Evolutionary conservation across 140 eudicot species (phyloP).

Genomic region (Eryngium alpinum): DNA sequence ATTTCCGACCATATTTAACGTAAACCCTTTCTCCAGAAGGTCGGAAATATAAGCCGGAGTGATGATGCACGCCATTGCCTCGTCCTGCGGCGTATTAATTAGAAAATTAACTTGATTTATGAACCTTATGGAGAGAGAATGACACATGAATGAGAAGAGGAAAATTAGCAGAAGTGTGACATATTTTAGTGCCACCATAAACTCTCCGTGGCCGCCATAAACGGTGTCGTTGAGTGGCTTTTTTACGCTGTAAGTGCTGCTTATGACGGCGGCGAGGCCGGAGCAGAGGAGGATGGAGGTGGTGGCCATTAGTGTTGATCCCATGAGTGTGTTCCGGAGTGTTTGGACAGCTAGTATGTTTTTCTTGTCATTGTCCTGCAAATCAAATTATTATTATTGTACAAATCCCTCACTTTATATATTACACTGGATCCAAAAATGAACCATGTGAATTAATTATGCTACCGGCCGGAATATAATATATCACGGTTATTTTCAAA

Average conservation of each 20-base stretch:
- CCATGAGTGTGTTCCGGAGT: conserved; percentile 92
- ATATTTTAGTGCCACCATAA: conserved; percentile 75
- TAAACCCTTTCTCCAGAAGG: conserved; percentile 61
- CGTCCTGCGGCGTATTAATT: conserved; percentile 60
- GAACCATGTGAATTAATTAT: too few relatives aligned
- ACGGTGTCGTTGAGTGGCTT: conserved; percentile 66
- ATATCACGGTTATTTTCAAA: too few relatives aligned
- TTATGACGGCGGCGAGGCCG: conserved; percentile 83
- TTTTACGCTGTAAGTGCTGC: conserved; percentile 84
- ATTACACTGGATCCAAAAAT: too few relatives aligned
- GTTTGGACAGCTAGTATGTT: conserved; percentile 90
- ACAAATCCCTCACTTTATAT: too few relatives aligned
- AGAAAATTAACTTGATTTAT: conserved; percentile 80
- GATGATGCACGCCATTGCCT: conserved; percentile 19
- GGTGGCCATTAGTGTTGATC: conserved; percentile 90
- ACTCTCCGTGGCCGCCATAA: conserved; percentile 90
- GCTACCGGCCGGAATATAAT: too few relatives aligned
- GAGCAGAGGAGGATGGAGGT: conserved; percentile 82
- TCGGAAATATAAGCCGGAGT: conserved; percentile 57
- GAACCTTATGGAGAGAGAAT: conserved; percentile 77
- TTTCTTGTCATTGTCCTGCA: conserved; percentile 88
- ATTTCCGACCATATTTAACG: conserved; percentile 60
- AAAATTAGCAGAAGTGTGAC: conserved; percentile 56
- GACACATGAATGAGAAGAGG: conserved; percentile 72
- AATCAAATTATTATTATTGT: too few relatives aligned